Evolutionary conservation across 352 stramenopile genomes (phyloP).

Genomic region (Phytophthora macrochlamydospora): DNA sequence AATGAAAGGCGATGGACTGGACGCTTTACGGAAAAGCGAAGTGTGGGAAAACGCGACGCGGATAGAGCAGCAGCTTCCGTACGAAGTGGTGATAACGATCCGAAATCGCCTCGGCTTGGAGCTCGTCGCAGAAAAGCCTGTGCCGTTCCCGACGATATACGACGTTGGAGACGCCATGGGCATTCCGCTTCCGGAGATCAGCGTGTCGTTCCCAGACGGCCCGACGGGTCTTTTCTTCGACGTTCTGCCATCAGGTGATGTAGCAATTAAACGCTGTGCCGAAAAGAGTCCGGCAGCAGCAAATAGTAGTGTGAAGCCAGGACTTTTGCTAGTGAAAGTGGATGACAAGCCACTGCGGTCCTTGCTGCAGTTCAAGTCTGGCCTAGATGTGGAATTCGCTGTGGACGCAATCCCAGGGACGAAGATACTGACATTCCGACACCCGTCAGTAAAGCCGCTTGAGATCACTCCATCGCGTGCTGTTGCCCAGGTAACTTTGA

Average conservation of each 20-base stretch:
- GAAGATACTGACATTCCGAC: conserved; percentile 81
- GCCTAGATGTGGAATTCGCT: conserved; percentile 53
- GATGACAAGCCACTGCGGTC: conserved; percentile 63
- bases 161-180: conserved; percentile 76
- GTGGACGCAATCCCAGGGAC: conserved; percentile 56
- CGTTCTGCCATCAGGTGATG: conserved; percentile 41
- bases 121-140: conserved; percentile 36
- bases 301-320: conserved; percentile 75
- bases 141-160: conserved; percentile 63
- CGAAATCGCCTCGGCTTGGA: conserved; percentile 75
- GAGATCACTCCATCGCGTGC: conserved; percentile 60
- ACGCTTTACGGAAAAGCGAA: conserved; percentile 66
- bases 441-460: conserved; percentile 59
- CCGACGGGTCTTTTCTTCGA: conserved; percentile 70
- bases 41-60: conserved; percentile 51
- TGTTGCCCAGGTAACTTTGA: conserved; percentile 58
- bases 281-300: conserved; percentile 63
- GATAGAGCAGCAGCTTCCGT: conserved; percentile 77
- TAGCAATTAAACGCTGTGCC: conserved; percentile 44
- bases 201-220: conserved; percentile 65
- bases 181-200: conserved; percentile 86
- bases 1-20: conserved; percentile 69
- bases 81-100: conserved; percentile 77
- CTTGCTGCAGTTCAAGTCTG: conserved; percentile 55
- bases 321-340: conserved; percentile 75